phyloP scores from a whole-genome alignment of 305 asterid genomes.

The Fraxinus sp. region DNA sequence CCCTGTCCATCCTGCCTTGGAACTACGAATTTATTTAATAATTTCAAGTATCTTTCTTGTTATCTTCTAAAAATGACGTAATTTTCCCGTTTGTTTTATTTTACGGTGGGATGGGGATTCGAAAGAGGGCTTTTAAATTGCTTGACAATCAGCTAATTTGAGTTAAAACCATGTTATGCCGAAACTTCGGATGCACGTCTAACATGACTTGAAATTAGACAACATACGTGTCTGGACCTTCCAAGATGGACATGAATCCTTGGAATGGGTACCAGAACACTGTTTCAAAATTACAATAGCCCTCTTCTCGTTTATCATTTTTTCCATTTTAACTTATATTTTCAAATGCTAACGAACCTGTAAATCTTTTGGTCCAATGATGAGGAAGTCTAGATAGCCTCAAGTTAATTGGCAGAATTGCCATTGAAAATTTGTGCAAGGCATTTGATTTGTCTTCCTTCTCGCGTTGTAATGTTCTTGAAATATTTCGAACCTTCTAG shows the following conservation, averaged over 20 bases:
- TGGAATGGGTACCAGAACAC: neutral
- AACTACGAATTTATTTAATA: neutral
- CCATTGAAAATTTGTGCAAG: neutral
- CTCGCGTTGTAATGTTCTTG: slow-evolving; percentile 15
- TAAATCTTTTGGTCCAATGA: neutral
- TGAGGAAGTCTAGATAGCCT: neutral
- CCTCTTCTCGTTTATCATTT: neutral
- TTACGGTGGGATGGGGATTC: neutral
- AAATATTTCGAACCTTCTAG: slow-evolving; percentile 22
- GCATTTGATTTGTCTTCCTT: neutral
- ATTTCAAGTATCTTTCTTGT: neutral
- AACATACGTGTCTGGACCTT: neutral
- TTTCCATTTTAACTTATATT: neutral
- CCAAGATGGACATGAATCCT: neutral
- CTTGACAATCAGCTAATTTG: neutral
- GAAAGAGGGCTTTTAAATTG: neutral
- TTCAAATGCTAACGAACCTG: neutral
- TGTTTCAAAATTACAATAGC: neutral
- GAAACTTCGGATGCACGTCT: neutral
- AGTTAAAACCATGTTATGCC: neutral
- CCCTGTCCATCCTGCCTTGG: neutral
- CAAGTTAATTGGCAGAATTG: neutral
- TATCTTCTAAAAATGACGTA: neutral
- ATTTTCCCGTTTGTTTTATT: neutral
- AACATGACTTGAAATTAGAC: neutral